Conservation (phyloP, 148 eudicot genomes). For the Nyssa sinensis region DNA sequence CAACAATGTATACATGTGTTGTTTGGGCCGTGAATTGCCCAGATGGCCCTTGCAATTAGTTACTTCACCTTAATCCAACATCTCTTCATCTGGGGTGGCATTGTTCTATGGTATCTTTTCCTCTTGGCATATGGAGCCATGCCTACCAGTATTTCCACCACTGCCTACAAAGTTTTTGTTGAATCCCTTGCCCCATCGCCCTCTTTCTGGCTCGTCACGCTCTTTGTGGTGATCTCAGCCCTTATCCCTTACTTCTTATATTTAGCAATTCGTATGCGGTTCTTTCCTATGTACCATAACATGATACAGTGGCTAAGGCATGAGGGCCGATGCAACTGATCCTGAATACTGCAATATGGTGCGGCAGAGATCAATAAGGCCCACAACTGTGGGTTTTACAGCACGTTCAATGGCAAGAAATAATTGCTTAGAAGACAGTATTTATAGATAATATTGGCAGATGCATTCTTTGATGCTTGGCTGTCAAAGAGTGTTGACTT, state of each 20-base stretch:
- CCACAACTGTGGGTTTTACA: conserved; percentile 60
- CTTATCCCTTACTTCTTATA: conserved; percentile 58
- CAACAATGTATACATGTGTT: conserved; percentile 76
- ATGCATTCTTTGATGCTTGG: not conserved
- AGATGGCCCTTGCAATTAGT: conserved; percentile 69
- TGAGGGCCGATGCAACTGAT: conserved; percentile 59
- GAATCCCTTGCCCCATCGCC: conserved; percentile 64
- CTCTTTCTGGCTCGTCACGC: conserved; percentile 53
- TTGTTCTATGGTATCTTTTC: conserved; percentile 71
- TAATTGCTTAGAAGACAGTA: not conserved
- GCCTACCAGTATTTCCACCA: conserved; percentile 44
- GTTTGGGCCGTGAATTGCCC: conserved; percentile 86
- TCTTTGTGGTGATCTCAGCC: conserved; percentile 59
- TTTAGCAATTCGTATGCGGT: conserved; percentile 57
- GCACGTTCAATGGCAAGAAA: conserved; percentile 53
- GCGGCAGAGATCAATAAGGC: conserved; percentile 58
- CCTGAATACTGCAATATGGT: conserved; percentile 60
- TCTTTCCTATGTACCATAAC: conserved; percentile 79
- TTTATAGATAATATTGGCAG: not conserved
- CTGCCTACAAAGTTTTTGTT: conserved; percentile 58
- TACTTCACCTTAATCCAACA: conserved; percentile 86
- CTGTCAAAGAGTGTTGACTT: too few species aligned
- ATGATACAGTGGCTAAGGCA: conserved; percentile 78
- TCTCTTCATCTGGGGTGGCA: conserved; percentile 76
- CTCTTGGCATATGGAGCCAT: conserved; percentile 65